A percentile compares a stretch with the other conserved stretches of the same genome.
These are phyloP conservation scores for Boletus subcaerulescens DNA, from an alignment of 768 basidiomycete genomes.

Conservation along the genomic window DNA sequence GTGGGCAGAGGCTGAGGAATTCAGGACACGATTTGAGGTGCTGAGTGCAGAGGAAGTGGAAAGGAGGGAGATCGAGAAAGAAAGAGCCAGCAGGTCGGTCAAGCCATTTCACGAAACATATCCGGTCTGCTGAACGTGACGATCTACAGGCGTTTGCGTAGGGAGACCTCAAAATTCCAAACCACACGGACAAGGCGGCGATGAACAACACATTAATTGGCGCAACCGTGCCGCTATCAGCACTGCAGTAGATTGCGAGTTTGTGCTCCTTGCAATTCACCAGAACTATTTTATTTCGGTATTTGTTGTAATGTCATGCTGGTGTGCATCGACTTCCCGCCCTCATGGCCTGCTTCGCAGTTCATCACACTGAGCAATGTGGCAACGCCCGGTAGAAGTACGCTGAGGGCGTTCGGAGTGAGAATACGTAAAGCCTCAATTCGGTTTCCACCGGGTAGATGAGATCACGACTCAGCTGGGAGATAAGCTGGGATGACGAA, in stretches of 20 bases:
- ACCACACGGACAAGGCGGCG: conserved; percentile 41
- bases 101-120: neutral
- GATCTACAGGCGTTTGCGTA: conserved; percentile 49
- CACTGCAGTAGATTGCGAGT: conserved; percentile 2
- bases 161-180: conserved; percentile 69
- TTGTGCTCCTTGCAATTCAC: conserved; percentile 5
- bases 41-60: conserved; percentile 90
- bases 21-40: conserved; percentile 83
- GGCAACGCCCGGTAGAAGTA: neutral
- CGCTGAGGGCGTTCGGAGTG: neutral
- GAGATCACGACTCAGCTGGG: conserved; percentile 14
- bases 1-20: conserved; percentile 91
- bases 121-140: conserved; percentile 2
- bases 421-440: conserved; percentile 9
- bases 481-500: conserved; percentile 27
- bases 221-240: conserved; percentile 2
- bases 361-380: neutral
- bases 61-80: conserved; percentile 81
- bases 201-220: conserved; percentile 18
- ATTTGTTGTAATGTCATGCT: conserved; percentile 21
- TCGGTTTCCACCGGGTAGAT: conserved; percentile 1
- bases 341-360: conserved; percentile 7
- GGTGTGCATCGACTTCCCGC: conserved; percentile 12
- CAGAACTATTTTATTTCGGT: conserved; percentile 21
- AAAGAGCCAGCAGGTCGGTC: conserved; percentile 67